phyloP scores from a whole-genome alignment of 1,284 basidiomycete species.

The Puccinia horiana region DNA sequence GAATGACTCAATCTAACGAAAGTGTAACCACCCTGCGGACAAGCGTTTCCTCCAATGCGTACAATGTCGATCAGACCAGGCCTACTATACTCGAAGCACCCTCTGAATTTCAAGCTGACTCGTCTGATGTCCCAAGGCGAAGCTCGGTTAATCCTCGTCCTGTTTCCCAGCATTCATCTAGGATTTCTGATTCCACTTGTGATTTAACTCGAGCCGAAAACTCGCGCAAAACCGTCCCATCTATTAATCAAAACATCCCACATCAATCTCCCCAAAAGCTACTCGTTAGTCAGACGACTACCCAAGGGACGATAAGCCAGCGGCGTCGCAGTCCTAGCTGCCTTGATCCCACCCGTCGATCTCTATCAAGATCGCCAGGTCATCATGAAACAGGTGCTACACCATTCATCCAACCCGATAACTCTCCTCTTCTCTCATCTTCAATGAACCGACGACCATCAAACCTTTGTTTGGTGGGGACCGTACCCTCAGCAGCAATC shows the following conservation, averaged over 20 bases:
- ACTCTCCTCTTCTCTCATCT: slow-evolving; percentile 14
- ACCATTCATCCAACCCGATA: not conserved
- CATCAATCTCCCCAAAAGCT: not conserved
- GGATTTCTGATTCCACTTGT: not conserved
- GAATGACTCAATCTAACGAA: slow-evolving; percentile 16
- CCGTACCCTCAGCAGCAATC: not conserved
- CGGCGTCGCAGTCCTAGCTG: slow-evolving; percentile 8
- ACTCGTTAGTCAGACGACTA: slow-evolving; percentile 24
- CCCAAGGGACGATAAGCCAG: slow-evolving; percentile 36
- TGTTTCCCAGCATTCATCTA: not conserved
- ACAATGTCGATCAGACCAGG: not conserved
- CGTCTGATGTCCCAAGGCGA: not conserved
- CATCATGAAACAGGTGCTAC: not conserved
- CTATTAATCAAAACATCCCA: not conserved
- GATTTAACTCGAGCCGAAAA: not conserved
- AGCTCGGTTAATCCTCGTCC: slow-evolving; percentile 2
- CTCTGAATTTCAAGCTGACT: not conserved
- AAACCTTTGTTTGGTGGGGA: slow-evolving; percentile 2
- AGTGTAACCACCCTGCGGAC: slow-evolving; percentile 5
- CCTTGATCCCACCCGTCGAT: slow-evolving; percentile 10
- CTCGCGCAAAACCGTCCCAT: not conserved
- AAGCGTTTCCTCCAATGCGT: slow-evolving; percentile 4
- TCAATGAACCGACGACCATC: slow-evolving; percentile 21
- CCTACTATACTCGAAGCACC: slow-evolving; percentile 2
- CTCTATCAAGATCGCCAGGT: not conserved